phyloP scores from a whole-genome alignment of 805 yeast genomes.

The Kuraishia cidri region DNA sequence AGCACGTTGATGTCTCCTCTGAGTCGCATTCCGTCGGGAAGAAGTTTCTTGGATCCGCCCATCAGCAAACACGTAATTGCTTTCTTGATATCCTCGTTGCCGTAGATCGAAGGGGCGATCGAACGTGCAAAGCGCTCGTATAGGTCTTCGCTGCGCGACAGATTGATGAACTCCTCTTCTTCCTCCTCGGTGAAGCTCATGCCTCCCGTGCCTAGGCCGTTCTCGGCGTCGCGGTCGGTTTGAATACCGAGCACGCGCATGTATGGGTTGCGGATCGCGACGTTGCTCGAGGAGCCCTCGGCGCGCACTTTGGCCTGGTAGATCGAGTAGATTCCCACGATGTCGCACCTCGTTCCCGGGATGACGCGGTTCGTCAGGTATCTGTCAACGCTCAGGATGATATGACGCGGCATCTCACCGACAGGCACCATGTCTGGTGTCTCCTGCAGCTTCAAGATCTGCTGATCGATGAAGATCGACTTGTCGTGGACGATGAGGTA shows the following conservation, averaged over 20 bases:
- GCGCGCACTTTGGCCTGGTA: conserved; percentile 63
- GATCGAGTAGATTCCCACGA: conserved; percentile 88
- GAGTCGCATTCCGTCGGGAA: conserved; percentile 94
- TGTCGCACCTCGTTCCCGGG: conserved; percentile 92
- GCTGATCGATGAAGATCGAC: conserved; percentile 92
- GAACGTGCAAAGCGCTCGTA: conserved; percentile 81
- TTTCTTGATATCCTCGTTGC: conserved; percentile 86
- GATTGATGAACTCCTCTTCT: conserved; percentile 78
- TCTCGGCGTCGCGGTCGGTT: conserved; percentile 62
- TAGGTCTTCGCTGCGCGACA: conserved; percentile 77
- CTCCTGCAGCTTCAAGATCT: conserved; percentile 87
- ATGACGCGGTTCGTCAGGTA: conserved; percentile 83
- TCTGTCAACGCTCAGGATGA: conserved; percentile 79
- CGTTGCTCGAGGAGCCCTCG: conserved; percentile 41
- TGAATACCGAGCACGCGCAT: conserved; percentile 80
- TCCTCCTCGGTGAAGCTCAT: conserved; percentile 80
- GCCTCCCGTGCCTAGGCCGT: conserved; percentile 22
- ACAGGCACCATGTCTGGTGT: conserved; percentile 98
- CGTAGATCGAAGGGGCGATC: conserved; percentile 96
- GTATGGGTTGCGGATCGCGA: conserved; percentile 91
- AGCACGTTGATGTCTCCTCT: conserved; percentile 96
- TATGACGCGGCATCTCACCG: conserved; percentile 97
- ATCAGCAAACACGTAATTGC: conserved; percentile 86
- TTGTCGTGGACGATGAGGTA: conserved; percentile 90
- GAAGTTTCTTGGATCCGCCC: conserved; percentile 88